These are phyloP conservation scores for Saccharomycopsis amapae DNA, from an alignment of 805 yeast species.

Conservation along the genomic window DNA sequence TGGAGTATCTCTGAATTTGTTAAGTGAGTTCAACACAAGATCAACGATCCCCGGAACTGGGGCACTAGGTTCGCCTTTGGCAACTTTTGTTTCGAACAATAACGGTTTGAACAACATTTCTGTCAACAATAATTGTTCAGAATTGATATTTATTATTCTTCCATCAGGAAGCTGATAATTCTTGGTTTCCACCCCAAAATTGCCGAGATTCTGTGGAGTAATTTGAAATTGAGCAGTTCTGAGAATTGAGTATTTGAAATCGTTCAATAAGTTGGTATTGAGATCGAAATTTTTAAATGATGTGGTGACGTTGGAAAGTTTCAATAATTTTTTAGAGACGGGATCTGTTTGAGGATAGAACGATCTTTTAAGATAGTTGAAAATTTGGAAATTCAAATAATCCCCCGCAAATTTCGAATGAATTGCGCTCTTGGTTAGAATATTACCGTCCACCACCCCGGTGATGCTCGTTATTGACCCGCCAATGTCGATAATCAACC, in stretches of 20 bases:
- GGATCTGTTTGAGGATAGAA: constrained; percentile 30
- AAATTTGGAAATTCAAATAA: constrained; percentile 60
- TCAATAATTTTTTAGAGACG: constrained; percentile 28
- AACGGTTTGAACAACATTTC: constrained; percentile 53
- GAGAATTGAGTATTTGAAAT: constrained; percentile 40
- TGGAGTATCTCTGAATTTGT: constrained; percentile 36
- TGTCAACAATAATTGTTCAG: constrained; percentile 47
- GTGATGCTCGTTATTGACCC: constrained; percentile 62
- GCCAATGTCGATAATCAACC: constrained; percentile 78
- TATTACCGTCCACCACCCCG: constrained; percentile 69
- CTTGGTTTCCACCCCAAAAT: constrained; percentile 31
- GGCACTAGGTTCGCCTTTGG: background rate
- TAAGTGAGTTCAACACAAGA: constrained; percentile 35
- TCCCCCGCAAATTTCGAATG: constrained; percentile 81
- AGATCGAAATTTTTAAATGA: constrained; percentile 36
- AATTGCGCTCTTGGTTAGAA: constrained; percentile 55
- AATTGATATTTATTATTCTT: constrained; percentile 38
- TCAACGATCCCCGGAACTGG: constrained; percentile 31
- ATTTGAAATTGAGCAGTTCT: constrained; percentile 35
- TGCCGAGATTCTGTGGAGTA: constrained; percentile 27
- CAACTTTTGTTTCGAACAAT: constrained; percentile 37
- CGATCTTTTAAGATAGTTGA: constrained; percentile 38
- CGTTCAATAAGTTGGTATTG: constrained; percentile 36
- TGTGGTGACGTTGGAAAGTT: constrained; percentile 21
- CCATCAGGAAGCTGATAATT: constrained; percentile 59